Conservation (phyloP, 192 early-diverging fungal species). For the Podila epicladia region DNA sequence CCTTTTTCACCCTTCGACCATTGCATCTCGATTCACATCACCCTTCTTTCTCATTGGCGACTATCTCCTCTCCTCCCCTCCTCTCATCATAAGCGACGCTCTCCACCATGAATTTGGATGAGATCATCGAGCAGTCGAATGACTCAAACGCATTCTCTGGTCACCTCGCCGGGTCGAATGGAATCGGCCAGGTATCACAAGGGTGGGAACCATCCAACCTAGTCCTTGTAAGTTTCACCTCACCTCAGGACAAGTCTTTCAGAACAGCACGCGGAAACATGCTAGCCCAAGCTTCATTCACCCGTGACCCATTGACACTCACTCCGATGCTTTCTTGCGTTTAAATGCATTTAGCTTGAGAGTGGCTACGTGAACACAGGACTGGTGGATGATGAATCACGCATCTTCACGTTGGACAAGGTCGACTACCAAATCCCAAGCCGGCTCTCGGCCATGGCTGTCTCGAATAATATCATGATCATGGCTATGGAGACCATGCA, state of each 20-base stretch:
- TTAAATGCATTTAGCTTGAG: conserved; percentile 53
- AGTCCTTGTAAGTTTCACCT: conserved; percentile 23
- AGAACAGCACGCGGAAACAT: not conserved
- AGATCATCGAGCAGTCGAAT: conserved; percentile 43
- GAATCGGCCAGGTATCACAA: conserved; percentile 32
- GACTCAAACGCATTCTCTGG: conserved; percentile 22
- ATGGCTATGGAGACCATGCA: conserved; percentile 80
- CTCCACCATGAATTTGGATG: conserved; percentile 44
- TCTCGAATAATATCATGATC: conserved; percentile 87
- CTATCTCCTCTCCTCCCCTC: not conserved
- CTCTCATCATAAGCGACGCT: conserved; percentile 1
- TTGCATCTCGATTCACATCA: not conserved
- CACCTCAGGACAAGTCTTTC: not conserved
- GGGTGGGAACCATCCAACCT: conserved; percentile 51
- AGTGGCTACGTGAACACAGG: conserved; percentile 67
- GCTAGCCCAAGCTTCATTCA: not conserved
- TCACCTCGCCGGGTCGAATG: conserved; percentile 13
- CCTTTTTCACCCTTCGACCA: no score
- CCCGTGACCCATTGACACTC: not conserved
- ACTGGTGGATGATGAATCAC: conserved; percentile 56
- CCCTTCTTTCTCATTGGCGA: not conserved
- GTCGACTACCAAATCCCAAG: conserved; percentile 92
- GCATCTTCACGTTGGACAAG: conserved; percentile 84
- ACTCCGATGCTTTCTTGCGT: conserved; percentile 5
- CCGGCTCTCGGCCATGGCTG: conserved; percentile 74